Conservation (phyloP, 257 asterid genomes). For the Leonotis leonurus region DNA sequence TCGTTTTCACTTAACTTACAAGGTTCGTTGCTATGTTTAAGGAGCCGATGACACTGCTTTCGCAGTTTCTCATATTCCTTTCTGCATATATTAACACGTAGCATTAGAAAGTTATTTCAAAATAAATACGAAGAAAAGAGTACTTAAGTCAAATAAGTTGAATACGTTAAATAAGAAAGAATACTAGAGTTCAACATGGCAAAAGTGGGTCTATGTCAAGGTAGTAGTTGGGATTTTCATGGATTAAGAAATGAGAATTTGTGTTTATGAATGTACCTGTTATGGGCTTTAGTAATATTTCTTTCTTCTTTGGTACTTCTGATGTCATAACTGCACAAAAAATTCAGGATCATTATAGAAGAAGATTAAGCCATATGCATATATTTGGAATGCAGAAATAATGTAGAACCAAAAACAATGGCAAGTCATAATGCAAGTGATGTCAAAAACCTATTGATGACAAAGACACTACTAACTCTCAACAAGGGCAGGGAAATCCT, state of each 20-base stretch:
- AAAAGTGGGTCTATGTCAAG: background rate
- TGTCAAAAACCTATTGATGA: background rate
- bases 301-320: conserved; percentile 72
- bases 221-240: background rate
- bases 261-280: conserved; percentile 37
- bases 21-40: conserved; percentile 30
- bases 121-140: background rate
- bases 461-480: background rate
- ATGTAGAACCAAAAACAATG: background rate
- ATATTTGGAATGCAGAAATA: conserved; percentile 3
- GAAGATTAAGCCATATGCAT: background rate
- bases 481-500: background rate
- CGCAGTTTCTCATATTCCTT: conserved; percentile 76
- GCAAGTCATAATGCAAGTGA: background rate
- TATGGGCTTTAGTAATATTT: conserved; percentile 44
- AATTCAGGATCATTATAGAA: conserved; percentile 5
- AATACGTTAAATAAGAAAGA: background rate
- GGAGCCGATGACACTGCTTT: conserved; percentile 49
- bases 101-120: conserved; percentile 9
- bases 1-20: conserved; percentile 27
- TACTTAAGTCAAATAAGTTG: background rate
- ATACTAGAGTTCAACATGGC: background rate
- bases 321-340: conserved; percentile 66
- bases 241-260: background rate
- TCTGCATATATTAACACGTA: conserved; percentile 37